These are phyloP conservation scores for Cryptomeria japonica DNA, from an alignment of 75 land plant species.

Conservation along the genomic window DNA sequence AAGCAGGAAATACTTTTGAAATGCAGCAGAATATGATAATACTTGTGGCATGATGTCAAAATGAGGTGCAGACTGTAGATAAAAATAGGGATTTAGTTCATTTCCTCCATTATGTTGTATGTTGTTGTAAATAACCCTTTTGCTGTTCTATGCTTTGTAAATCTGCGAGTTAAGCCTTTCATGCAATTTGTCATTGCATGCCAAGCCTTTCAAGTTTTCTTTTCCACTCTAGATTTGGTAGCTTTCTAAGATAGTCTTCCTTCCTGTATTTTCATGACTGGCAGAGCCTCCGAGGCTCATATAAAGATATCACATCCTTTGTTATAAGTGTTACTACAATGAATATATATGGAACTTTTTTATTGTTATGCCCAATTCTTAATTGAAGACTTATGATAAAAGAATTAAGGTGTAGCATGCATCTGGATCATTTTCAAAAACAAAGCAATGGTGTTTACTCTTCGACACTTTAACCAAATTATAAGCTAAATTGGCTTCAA, in stretches of 20 bases:
- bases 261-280: background rate
- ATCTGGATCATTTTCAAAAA: background rate
- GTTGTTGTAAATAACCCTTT: background rate
- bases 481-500: background rate
- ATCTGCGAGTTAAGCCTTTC: too few species aligned
- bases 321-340: background rate
- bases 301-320: background rate
- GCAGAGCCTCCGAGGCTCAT: background rate
- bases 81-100: background rate
- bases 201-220: too few species aligned
- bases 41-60: background rate
- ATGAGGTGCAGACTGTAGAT: background rate
- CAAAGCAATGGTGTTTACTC: background rate
- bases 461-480: background rate
- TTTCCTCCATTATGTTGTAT: background rate
- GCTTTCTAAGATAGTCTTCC: background rate
- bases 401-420: background rate
- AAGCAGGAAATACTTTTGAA: background rate
- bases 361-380: background rate
- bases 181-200: too few species aligned
- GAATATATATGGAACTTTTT: background rate
- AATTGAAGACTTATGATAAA: background rate
- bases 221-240: background rate
- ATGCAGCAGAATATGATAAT: conserved; percentile 2
- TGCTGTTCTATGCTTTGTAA: background rate